Evolutionary conservation across 2,329 filamentous ascomycete species (phyloP).

Genomic region (Metarhizium humberi): DNA sequence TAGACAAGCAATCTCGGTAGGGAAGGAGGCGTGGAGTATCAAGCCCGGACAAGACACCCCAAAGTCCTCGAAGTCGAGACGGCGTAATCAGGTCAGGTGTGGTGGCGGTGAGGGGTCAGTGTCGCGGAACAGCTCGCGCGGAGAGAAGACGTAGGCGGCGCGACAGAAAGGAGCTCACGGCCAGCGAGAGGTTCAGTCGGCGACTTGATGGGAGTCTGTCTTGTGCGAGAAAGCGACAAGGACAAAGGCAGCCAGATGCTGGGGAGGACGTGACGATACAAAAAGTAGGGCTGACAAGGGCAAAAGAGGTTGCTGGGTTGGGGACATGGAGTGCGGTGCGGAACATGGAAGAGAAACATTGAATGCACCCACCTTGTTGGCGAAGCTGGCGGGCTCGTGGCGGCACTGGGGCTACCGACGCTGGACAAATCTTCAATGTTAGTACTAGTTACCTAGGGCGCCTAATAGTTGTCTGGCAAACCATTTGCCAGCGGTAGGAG

Average conservation of each 20-base stretch:
- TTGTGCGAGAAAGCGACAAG: neutral
- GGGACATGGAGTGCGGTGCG: neutral
- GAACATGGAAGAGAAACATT: too few species aligned
- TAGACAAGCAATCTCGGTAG: neutral
- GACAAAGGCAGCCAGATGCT: neutral
- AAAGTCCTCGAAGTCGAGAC: constrained; percentile 10
- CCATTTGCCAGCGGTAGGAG: too few species aligned
- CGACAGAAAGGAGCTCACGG: constrained; percentile 6
- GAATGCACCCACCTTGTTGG: too few species aligned
- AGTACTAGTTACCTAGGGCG: too few species aligned
- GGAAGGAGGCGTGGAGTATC: neutral
- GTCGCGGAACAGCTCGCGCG: neutral
- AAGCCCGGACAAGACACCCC: neutral
- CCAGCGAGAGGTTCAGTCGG: constrained; percentile 7
- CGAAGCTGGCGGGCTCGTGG: too few species aligned
- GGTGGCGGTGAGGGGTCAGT: constrained; percentile 6
- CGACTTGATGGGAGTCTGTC: neutral
- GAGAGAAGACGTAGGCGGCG: neutral
- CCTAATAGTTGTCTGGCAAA: too few species aligned
- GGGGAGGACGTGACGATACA: constrained; percentile 10
- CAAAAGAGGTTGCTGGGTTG: constrained; percentile 6
- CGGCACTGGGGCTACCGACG: too few species aligned
- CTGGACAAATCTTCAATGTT: too few species aligned
- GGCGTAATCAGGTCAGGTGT: constrained; percentile 14
- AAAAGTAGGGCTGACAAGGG: constrained; percentile 18